Conservation (phyloP, 345 rosid species). For the Camelina laxa region DNA sequence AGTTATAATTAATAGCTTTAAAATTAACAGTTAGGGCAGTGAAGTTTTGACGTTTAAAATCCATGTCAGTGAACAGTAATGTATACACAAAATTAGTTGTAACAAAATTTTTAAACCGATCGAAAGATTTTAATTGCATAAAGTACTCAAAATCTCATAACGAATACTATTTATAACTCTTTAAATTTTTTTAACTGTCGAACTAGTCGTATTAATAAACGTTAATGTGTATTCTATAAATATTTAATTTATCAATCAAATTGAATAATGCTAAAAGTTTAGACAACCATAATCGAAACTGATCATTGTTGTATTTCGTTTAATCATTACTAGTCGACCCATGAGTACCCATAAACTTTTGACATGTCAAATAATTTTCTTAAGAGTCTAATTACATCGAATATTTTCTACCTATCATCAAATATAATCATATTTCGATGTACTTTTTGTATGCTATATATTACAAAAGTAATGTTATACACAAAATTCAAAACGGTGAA, state of each 20-base stretch:
- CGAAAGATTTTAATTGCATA: background rate
- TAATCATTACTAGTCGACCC: conserved; percentile 11
- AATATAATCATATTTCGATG: conserved; percentile 20
- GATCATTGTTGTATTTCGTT: background rate
- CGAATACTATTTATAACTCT: background rate
- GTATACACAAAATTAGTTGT: background rate
- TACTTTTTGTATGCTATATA: conserved; percentile 19
- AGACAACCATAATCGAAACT: conserved; percentile 13
- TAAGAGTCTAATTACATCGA: background rate
- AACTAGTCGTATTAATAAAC: background rate
- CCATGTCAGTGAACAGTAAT: background rate
- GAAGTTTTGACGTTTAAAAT: background rate
- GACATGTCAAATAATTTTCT: conserved; percentile 26
- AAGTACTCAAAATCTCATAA: background rate
- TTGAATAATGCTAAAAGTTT: conserved; percentile 3
- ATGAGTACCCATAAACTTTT: background rate
- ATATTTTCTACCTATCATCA: conserved; percentile 28
- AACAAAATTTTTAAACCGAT: background rate
- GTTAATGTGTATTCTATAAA: background rate
- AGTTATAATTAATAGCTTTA: background rate
- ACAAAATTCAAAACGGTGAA: background rate
- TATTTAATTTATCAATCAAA: background rate
- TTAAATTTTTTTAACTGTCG: background rate
- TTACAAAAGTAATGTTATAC: conserved; percentile 15
- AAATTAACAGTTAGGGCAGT: background rate